Conservation (phyloP, 192 early-diverging fungal genomes). For the Obelidium mucronatum region DNA sequence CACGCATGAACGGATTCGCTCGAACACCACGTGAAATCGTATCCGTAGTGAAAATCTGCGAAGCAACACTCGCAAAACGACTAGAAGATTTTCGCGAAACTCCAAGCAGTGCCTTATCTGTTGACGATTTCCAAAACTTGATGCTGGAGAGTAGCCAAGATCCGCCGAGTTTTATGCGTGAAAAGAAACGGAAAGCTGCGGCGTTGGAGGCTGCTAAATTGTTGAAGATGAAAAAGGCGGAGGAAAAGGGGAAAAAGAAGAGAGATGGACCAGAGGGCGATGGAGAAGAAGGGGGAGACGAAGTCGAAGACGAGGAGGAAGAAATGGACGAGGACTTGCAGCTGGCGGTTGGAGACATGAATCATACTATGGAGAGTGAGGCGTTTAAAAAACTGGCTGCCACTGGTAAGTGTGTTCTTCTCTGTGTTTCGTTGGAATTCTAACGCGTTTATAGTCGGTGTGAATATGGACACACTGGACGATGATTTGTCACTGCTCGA, state of each 20-base stretch:
- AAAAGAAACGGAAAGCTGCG: conserved; percentile 31
- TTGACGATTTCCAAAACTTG: conserved; percentile 80
- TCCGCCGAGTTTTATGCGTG: conserved; percentile 80
- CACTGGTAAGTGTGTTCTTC: background rate
- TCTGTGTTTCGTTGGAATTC: too few relatives aligned
- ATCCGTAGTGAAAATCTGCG: conserved; percentile 87
- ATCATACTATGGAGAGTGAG: conserved; percentile 11
- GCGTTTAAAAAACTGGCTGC: conserved; percentile 16
- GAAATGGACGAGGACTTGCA: conserved; percentile 40
- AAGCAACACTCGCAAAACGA: conserved; percentile 81
- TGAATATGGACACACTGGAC: conserved; percentile 35
- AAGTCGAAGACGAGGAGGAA: conserved; percentile 17
- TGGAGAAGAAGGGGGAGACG: conserved; percentile 16
- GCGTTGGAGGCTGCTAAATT: background rate
- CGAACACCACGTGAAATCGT: conserved; percentile 87
- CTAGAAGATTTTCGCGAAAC: conserved; percentile 84
- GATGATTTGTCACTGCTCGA: conserved; percentile 53
- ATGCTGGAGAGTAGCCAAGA: conserved; percentile 85
- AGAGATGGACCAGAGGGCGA: conserved; percentile 37
- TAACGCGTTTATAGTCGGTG: conserved; percentile 1
- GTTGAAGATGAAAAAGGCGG: conserved; percentile 29
- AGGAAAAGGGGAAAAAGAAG: conserved; percentile 32
- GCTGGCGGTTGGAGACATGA: background rate
- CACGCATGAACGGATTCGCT: conserved; percentile 89
- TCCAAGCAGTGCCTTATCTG: conserved; percentile 76